These are phyloP conservation scores for Mycena haematopus DNA, from an alignment of 768 basidiomycete genomes.

Conservation along the genomic window DNA sequence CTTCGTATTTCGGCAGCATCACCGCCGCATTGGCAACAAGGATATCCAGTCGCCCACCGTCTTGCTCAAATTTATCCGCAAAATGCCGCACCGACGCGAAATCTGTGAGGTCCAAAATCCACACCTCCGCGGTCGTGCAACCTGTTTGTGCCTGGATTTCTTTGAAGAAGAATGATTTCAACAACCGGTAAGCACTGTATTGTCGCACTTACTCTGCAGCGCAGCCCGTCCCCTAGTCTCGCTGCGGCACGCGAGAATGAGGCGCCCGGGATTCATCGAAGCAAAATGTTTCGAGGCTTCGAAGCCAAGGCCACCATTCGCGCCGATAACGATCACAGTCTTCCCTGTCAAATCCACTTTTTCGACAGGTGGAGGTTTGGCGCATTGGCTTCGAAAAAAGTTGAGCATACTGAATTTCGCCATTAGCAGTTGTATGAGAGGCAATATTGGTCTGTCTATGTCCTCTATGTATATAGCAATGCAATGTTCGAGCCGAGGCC, in stretches of 20 bases:
- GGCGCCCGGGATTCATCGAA: constrained; percentile 36
- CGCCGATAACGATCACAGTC: constrained; percentile 29
- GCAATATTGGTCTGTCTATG: background rate
- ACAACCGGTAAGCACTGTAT: background rate
- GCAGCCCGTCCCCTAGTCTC: constrained; percentile 20
- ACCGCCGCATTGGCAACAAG: constrained; percentile 42
- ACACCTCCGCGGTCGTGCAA: constrained; percentile 30
- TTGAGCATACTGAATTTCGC: constrained; percentile 10
- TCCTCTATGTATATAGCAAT: background rate
- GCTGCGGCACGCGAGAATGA: constrained; percentile 44
- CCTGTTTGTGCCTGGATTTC: constrained; percentile 21
- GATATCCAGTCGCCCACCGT: constrained; percentile 34
- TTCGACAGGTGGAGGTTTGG: constrained; percentile 29
- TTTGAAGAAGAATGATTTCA: background rate
- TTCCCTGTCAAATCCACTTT: constrained; percentile 28
- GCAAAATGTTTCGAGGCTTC: constrained; percentile 39
- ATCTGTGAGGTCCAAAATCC: constrained; percentile 42
- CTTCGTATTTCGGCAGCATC: constrained; percentile 25
- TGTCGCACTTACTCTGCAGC: constrained; percentile 13
- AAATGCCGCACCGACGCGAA: constrained; percentile 42
- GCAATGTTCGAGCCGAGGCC: too few species aligned
- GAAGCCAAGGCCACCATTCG: constrained; percentile 32
- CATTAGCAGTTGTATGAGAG: constrained; percentile 3
- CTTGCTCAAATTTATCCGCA: constrained; percentile 35
- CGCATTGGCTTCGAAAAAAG: constrained; percentile 20